phyloP scores from a whole-genome alignment of 257 asterid species.

The Lithospermum erythrorhizon region DNA sequence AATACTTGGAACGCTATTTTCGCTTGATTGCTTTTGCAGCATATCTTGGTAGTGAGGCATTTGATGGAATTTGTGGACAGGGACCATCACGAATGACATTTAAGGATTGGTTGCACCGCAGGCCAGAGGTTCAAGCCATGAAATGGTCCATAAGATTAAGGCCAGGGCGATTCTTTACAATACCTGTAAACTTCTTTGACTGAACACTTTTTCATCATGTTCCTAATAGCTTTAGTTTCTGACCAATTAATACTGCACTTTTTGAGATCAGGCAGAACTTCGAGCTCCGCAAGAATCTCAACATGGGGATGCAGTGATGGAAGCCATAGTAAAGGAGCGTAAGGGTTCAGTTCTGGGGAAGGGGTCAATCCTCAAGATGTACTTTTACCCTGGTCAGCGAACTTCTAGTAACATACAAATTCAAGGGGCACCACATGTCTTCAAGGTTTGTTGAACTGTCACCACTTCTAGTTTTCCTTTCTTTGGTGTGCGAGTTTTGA shows the following conservation, averaged over 20 bases:
- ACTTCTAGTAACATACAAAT: slow-evolving; percentile 86
- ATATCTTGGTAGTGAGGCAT: slow-evolving; percentile 90
- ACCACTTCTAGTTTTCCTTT: neutral
- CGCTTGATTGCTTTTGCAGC: slow-evolving; percentile 98
- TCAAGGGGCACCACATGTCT: slow-evolving; percentile 93
- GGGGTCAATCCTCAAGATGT: slow-evolving; percentile 95
- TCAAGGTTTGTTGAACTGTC: slow-evolving; percentile 46
- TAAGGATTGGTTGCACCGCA: slow-evolving; percentile 81
- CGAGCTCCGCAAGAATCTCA: slow-evolving; percentile 95
- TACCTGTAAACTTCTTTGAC: slow-evolving; percentile 66
- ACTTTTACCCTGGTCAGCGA: slow-evolving; percentile 95
- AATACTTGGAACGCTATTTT: slow-evolving; percentile 92
- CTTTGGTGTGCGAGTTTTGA: neutral
- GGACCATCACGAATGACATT: slow-evolving; percentile 73
- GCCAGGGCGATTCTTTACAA: slow-evolving; percentile 90
- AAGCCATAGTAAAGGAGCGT: slow-evolving; percentile 91
- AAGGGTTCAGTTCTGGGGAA: slow-evolving; percentile 93
- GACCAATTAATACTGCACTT: slow-evolving; percentile 26
- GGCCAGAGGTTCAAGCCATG: slow-evolving; percentile 96
- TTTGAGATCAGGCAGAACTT: slow-evolving; percentile 72
- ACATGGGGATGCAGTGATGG: slow-evolving; percentile 99
- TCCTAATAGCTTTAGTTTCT: slow-evolving; percentile 16
- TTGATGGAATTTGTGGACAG: slow-evolving; percentile 89
- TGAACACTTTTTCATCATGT: neutral
- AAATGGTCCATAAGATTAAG: slow-evolving; percentile 94